Base-by-base conservation (phyloP, 106 monocot genomes). In the Acorus calamus region DNA sequence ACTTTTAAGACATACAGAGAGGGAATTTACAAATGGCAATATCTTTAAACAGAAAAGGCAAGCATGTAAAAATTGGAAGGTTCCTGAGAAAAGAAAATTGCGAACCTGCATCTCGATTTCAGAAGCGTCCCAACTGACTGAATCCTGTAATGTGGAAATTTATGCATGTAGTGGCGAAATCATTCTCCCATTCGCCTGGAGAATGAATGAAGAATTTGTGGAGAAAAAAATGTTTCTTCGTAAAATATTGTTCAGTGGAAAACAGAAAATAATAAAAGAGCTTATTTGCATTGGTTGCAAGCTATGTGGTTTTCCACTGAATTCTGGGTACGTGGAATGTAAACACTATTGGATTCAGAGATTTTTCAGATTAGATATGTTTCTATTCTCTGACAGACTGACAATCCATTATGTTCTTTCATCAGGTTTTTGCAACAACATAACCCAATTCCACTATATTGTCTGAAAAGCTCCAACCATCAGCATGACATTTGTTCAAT, bases 1-100 rank as follows among this genome's bases (percentile, higher is more conserved):
- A 28, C 28, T 28, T 28, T 28, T 28, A 28, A 28, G 28, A 28
- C 28, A 28, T 28, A 28, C 1, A 28, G 28, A 28, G 28, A 28
- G 28, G 28, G 28, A 0, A 28, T 28, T 28, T 28, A 28, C 28
- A 28, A 28, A 28, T 28, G 28, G 28, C 28, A 28, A 28, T 28
- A 28, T 28, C 28, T 28, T 28, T 11, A 70, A 78, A 77, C 63
- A 8, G 46, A 63, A 45, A 62, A 47, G 7, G 6, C 64, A 77
- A 57, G 8, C 54, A 49, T 12, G 62, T 11, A 79, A 76, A 63
- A 84, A 84, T 63, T 79, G 77, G 84, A 84, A 76, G 53, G 49
- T 12, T 46, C 7, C 11, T 61, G 70, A 80, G 44, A 72, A 63
- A 66, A 56, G 55, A 28, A 62, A 66, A 13, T 47, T 47, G 12